Conservation (phyloP, 805 yeast genomes). For the Danielozyma ontarioensis region DNA sequence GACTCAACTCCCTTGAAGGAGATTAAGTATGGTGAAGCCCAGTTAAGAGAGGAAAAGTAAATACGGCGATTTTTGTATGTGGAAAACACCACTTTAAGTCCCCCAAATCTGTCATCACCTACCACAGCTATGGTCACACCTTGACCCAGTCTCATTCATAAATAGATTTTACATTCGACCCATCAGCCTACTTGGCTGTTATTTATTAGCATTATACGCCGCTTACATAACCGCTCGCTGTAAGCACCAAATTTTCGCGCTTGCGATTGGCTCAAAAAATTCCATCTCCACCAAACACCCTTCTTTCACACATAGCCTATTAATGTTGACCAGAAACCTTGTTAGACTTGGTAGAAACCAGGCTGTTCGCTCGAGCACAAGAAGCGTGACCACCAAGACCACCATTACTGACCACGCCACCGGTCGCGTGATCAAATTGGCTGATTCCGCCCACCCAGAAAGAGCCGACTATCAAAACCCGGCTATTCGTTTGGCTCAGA, state of each 20-base stretch:
- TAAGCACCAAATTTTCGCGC: background rate
- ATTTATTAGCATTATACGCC: background rate
- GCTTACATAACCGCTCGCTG: background rate
- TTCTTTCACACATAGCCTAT: too few relatives aligned
- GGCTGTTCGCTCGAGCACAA: conserved; percentile 1
- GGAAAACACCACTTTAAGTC: too few relatives aligned
- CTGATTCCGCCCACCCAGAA: conserved; percentile 40
- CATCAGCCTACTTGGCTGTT: too few relatives aligned
- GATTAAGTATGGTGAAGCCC: conserved; percentile 34
- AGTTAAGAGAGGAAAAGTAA: conserved; percentile 12
- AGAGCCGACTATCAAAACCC: conserved; percentile 59
- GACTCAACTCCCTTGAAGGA: conserved; percentile 36
- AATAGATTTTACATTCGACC: too few relatives aligned
- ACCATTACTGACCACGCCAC: conserved; percentile 37
- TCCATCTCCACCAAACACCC: conserved; percentile 1
- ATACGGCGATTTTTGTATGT: too few relatives aligned
- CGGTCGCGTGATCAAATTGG: conserved; percentile 33
- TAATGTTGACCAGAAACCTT: background rate
- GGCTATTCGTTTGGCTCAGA: conserved; percentile 55
- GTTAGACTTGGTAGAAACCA: conserved; percentile 2
- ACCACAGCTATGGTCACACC: too few relatives aligned
- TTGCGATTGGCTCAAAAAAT: background rate
- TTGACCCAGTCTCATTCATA: too few relatives aligned
- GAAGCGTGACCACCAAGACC: conserved; percentile 27
- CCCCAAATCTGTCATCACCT: too few relatives aligned